Base-by-base conservation (phyloP, 371 early-diverging fungal genomes). In the Circinella minor region DNA sequence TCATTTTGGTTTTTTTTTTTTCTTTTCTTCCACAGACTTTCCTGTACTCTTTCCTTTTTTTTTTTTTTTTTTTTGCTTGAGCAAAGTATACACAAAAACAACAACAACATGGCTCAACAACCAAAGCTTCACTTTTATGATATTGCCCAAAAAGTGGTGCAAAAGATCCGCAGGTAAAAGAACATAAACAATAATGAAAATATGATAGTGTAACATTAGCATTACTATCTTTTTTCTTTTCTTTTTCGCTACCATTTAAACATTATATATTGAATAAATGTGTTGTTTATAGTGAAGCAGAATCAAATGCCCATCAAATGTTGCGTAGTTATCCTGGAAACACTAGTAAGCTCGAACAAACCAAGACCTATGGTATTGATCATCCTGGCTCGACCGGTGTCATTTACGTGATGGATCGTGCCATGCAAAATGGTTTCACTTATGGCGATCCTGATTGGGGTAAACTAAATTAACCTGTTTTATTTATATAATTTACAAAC, bases 361-460 rank as follows among this genome's bases (percentile, higher is more conserved):
- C 36, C 43, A 46, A 69, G n/a, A 69, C 69, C n/a, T 70, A 71
- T 62, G 80, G 80, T 39, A 77, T 80, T 27, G 77, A 80, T 39
- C 80, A 83, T 63, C 86, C 86, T 43, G 75, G 77, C 6, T 74
- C 70, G 38, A 85, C 83, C 11, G 86, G 86, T 14, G 86, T 85
- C 20, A 83, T 85, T 48, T 85, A 85, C 67, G 82, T 81, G 54
- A 85, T 78, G 78, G 86, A 85, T 72, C 75, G 85, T 47, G 86
- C 86, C 37, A 70, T 76, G 57, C 65, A 70, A 17, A 76, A 70
- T 34, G 86, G 86, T 15, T 85, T 81, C 64, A 73, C 76, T 11
- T 77, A 82, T 65, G 77, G 75, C 17, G 75, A 80, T 63, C 39
- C 71, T 20, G 46, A 67, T 11, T 85, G 86, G 86, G 79, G 77